Evolutionary conservation across 129 eudicot genomes (phyloP).

Genomic region (Flaveria linearis): DNA sequence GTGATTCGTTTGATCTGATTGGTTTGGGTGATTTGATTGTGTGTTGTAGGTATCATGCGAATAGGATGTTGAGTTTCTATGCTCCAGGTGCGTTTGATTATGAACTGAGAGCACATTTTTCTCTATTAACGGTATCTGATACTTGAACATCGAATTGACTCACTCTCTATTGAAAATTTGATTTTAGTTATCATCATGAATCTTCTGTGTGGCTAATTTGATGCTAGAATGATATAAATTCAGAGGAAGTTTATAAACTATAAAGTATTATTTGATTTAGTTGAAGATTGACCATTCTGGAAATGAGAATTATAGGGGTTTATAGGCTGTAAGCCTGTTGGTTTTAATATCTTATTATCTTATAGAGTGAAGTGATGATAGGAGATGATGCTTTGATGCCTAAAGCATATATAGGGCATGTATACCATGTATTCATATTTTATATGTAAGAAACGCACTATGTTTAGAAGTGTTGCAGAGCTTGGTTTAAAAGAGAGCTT

Average conservation of each 20-base stretch:
- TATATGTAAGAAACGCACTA: too few relatives aligned
- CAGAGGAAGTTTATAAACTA: not conserved
- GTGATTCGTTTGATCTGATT: constrained; percentile 1
- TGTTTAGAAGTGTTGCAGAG: too few relatives aligned
- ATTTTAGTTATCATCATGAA: not conserved
- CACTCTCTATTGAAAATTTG: not conserved
- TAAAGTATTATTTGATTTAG: too few relatives aligned
- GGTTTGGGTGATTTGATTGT: not conserved
- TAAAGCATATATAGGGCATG: not conserved
- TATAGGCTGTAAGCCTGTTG: not conserved
- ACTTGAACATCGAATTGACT: constrained; percentile 10
- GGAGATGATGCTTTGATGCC: constrained; percentile 1
- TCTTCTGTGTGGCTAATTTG: constrained; percentile 2
- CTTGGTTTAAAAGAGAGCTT: too few relatives aligned
- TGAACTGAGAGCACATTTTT: constrained; percentile 1
- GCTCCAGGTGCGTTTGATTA: constrained; percentile 68
- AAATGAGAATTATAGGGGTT: not conserved
- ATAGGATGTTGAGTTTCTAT: constrained; percentile 92
- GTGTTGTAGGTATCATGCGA: constrained; percentile 80
- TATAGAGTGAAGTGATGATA: not conserved
- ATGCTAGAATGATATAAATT: constrained; percentile 14
- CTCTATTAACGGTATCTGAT: constrained; percentile 3
- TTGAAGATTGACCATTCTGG: too few relatives aligned
- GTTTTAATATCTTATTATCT: too few relatives aligned
- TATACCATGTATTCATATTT: too few relatives aligned